Percentiles rank a stretch among this genome's conserved stretches.
Evolutionary conservation across 352 stramenopile species (phyloP).

Genomic region (Phytophthora constricta): DNA sequence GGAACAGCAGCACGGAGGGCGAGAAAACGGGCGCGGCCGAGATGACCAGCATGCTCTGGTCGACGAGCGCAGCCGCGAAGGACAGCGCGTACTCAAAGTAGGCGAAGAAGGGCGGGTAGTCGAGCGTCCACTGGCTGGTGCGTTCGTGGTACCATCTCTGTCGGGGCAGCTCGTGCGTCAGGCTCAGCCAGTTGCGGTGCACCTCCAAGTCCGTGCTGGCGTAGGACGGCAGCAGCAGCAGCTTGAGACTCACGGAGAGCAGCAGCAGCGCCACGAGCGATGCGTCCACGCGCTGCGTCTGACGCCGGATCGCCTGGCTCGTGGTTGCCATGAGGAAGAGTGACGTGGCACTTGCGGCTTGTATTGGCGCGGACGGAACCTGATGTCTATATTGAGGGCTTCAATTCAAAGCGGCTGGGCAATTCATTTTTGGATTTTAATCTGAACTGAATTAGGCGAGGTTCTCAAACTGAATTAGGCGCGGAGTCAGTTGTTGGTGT

Average conservation of each 20-base stretch:
- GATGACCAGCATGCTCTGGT: constrained; percentile 72
- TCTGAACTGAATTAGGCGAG: too few species aligned
- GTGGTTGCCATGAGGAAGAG: constrained; percentile 11
- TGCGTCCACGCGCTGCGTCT: constrained; percentile 43
- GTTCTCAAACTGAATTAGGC: too few species aligned
- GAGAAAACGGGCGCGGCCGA: constrained; percentile 67
- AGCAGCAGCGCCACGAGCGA: constrained; percentile 55
- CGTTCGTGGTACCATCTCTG: constrained; percentile 95
- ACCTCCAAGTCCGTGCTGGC: constrained; percentile 98
- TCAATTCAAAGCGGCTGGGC: too few species aligned
- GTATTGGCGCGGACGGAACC: too few species aligned
- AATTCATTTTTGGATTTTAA: too few species aligned
- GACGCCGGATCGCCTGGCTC: constrained; percentile 12
- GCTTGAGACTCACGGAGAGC: constrained; percentile 74
- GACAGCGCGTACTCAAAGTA: constrained; percentile 95
- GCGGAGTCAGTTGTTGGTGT: too few species aligned
- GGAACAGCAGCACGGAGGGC: constrained; percentile 85
- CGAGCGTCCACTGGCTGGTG: constrained; percentile 97
- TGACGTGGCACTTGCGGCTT: constrained; percentile 5
- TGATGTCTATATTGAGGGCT: too few species aligned
- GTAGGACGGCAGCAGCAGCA: constrained; percentile 94
- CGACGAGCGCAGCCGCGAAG: constrained; percentile 59
- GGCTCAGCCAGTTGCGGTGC: constrained; percentile 98
- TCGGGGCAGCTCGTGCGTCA: constrained; percentile 91
- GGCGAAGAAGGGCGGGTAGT: constrained; percentile 99